Percentiles rank a stretch among this genome's conserved stretches.
phyloP scores from a whole-genome alignment of 2,329 filamentous ascomycete genomes.

The Fusarium musae region DNA sequence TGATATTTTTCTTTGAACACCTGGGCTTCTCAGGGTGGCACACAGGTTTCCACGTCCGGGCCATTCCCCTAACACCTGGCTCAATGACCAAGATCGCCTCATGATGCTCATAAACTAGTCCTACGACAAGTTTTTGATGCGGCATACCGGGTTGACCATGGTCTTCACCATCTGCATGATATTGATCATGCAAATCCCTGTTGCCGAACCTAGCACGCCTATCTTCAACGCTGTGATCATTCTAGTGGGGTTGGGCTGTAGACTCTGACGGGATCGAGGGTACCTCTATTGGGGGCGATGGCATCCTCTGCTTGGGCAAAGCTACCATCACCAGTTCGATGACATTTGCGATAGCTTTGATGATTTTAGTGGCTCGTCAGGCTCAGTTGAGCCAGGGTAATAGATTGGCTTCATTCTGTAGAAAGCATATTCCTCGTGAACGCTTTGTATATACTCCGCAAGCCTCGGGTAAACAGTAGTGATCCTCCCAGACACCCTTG shows the following conservation, averaged over 20 bases:
- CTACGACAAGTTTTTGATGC: neutral
- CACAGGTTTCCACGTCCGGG: neutral
- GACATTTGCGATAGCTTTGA: too few relatives aligned
- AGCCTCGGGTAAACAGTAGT: too few relatives aligned
- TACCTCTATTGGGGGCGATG: too few relatives aligned
- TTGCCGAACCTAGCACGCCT: neutral
- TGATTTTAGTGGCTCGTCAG: too few relatives aligned
- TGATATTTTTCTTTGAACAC: neutral
- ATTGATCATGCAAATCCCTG: neutral
- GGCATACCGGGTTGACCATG: neutral
- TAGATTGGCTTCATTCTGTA: too few relatives aligned
- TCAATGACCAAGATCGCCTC: neutral
- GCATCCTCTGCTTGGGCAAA: neutral
- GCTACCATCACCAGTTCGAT: neutral
- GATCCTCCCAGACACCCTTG: too few relatives aligned
- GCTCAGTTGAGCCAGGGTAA: too few relatives aligned
- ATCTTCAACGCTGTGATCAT: neutral
- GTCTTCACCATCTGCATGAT: too few relatives aligned
- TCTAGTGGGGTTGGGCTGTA: neutral
- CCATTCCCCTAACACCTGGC: neutral
- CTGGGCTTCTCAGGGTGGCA: neutral
- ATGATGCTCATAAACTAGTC: neutral
- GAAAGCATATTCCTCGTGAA: too few relatives aligned
- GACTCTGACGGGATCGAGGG: neutral
- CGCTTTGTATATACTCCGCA: too few relatives aligned